Evolutionary conservation across 352 stramenopile species (phyloP).

Genomic region (Elongisporangium prolatum): DNA sequence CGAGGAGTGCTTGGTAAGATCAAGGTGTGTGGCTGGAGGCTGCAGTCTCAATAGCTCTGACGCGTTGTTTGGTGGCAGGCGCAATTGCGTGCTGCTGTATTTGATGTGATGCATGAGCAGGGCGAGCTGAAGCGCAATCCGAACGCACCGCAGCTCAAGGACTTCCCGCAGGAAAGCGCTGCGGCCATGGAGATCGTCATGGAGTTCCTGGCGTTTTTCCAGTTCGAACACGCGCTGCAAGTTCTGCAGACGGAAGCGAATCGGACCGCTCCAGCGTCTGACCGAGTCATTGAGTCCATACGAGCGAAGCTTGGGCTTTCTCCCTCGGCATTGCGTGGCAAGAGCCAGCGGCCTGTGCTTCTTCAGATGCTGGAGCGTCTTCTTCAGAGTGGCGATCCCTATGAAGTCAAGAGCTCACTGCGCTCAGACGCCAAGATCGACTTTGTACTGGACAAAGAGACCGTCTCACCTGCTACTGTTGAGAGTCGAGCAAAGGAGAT

Average conservation of each 20-base stretch:
- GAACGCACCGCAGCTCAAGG: conserved; percentile 14
- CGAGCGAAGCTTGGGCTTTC: neutral
- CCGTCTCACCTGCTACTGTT: neutral
- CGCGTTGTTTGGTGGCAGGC: conserved; percentile 20
- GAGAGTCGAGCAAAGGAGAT: neutral
- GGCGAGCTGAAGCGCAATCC: conserved; percentile 5
- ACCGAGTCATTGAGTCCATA: neutral
- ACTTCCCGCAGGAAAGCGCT: conserved; percentile 19
- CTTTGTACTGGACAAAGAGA: neutral
- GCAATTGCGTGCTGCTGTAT: conserved; percentile 67
- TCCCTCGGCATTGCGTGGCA: neutral
- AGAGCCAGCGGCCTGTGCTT: conserved; percentile 12
- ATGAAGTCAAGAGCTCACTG: too few species aligned
- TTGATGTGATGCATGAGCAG: conserved; percentile 68
- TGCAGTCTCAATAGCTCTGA: too few species aligned
- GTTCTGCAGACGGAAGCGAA: conserved; percentile 48
- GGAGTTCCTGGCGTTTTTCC: conserved; percentile 56
- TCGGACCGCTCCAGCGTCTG: neutral
- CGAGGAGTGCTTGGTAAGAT: conserved; percentile 72
- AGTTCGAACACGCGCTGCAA: conserved; percentile 47
- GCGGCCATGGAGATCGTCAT: conserved; percentile 46
- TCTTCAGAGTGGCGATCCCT: neutral
- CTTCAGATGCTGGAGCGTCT: conserved; percentile 22
- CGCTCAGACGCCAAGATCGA: neutral
- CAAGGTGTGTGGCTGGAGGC: too few species aligned